Percentiles rank a stretch among this genome's conserved stretches.
Evolutionary conservation across 805 yeast species (phyloP).

Genomic region (Yarrowia deformans): DNA sequence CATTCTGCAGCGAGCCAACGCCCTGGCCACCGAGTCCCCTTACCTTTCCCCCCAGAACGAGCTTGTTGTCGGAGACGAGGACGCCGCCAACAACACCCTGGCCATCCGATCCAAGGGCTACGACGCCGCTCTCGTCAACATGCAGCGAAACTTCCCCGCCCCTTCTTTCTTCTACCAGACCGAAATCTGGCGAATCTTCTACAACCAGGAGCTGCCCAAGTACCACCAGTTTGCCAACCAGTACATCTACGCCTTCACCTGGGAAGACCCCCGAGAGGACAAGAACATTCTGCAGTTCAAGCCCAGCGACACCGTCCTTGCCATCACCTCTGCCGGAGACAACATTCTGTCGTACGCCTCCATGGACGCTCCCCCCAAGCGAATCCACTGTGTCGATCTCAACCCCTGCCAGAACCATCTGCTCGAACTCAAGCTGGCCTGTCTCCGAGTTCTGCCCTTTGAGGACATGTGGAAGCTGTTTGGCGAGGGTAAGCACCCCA

Average conservation of each 20-base stretch:
- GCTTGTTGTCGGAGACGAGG: constrained; percentile 41
- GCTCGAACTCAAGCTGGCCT: constrained; percentile 78
- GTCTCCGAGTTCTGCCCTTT: constrained; percentile 62
- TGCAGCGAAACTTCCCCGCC: constrained; percentile 71
- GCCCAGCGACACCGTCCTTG: constrained; percentile 73
- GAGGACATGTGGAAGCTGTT: constrained; percentile 76
- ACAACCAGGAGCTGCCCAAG: constrained; percentile 71
- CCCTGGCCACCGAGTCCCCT: constrained; percentile 82
- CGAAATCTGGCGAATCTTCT: constrained; percentile 80
- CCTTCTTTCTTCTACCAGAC: constrained; percentile 82
- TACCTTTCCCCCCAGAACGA: constrained; percentile 68
- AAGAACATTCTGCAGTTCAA: constrained; percentile 66
- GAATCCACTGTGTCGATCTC: constrained; percentile 84
- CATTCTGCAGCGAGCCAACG: constrained; percentile 63
- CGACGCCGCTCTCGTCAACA: constrained; percentile 73
- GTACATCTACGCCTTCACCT: constrained; percentile 85
- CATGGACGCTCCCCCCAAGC: constrained; percentile 72
- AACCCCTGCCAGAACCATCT: constrained; percentile 85
- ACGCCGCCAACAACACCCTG: constrained; percentile 41
- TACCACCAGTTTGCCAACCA: constrained; percentile 77
- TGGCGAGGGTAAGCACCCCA: constrained; percentile 72
- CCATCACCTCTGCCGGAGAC: constrained; percentile 88
- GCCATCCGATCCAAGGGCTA: constrained; percentile 62
- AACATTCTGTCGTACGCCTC: constrained; percentile 77
- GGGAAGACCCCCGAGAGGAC: constrained; percentile 92